A percentile compares a stretch with the other conserved stretches of the same genome.
These are phyloP conservation scores for Jamesozyma gamospora DNA, from an alignment of 805 yeast species.

Conservation along the genomic window DNA sequence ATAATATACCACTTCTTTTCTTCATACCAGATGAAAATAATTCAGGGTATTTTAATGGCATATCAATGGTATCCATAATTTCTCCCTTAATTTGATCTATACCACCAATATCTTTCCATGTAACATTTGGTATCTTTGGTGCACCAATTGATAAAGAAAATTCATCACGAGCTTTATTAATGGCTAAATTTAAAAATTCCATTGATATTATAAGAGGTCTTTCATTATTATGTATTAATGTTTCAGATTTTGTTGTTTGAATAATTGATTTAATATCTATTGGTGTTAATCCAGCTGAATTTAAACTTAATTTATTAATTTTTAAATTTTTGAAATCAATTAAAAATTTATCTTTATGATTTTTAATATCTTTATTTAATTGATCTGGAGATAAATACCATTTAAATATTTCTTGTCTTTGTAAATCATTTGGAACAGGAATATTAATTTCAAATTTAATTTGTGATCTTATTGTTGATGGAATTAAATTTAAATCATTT, in stretches of 20 bases:
- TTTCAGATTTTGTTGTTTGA: conserved; percentile 48
- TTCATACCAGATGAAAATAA: conserved; percentile 81
- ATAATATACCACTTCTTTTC: conserved; percentile 85
- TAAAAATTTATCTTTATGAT: conserved; percentile 1
- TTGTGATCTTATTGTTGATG: conserved; percentile 53
- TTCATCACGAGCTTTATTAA: conserved; percentile 72
- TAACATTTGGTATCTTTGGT: conserved; percentile 87
- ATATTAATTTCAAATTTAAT: conserved; percentile 71
- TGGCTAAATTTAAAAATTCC: conserved; percentile 45
- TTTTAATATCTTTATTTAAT: conserved; percentile 9
- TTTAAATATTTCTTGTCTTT: conserved; percentile 54
- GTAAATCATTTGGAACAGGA: conserved; percentile 69
- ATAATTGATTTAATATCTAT: conserved; percentile 68
- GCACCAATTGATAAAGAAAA: conserved; percentile 95
- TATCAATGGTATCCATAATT: conserved; percentile 87
- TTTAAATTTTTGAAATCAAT: conserved; percentile 31
- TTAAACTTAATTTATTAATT: conserved; percentile 52
- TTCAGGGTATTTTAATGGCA: conserved; percentile 91
- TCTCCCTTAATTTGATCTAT: conserved; percentile 83
- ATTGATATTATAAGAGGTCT: conserved; percentile 32
- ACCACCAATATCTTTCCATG: conserved; percentile 98
- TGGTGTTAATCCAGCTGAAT: conserved; percentile 89
- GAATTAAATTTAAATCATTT: conserved; percentile 57
- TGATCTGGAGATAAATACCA: conserved; percentile 35
- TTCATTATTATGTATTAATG: conserved; percentile 27